Conservation (phyloP, 495 filamentous ascomycete species). For the Talaromyces adpressus region DNA sequence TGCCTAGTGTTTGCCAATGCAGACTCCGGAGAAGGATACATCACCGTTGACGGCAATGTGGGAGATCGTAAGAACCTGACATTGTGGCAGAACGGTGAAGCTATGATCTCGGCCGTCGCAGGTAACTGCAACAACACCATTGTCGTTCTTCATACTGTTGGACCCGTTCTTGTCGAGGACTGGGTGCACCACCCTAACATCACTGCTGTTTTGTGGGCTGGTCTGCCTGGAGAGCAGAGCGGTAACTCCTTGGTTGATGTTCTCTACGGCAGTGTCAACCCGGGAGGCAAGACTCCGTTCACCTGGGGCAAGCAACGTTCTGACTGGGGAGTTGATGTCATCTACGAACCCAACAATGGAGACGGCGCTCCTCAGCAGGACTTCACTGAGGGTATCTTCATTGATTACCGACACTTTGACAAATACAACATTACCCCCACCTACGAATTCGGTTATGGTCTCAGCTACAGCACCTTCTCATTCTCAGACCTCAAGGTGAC, state of each 20-base stretch:
- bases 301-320: conserved; percentile 71
- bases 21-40: conserved; percentile 80
- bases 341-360: conserved; percentile 71
- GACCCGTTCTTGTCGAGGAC: conserved; percentile 68
- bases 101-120: conserved; percentile 69
- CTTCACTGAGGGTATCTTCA: conserved; percentile 82
- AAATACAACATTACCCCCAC: conserved; percentile 63
- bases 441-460: conserved; percentile 87
- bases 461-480: conserved; percentile 81
- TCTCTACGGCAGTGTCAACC: conserved; percentile 84
- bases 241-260: conserved; percentile 88
- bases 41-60: conserved; percentile 73
- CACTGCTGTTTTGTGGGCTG: conserved; percentile 90
- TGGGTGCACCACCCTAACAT: conserved; percentile 85
- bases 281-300: conserved; percentile 79
- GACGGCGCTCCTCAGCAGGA: conserved; percentile 65
- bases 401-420: conserved; percentile 92
- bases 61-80: conserved; percentile 94
- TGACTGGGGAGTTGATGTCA: conserved; percentile 68
- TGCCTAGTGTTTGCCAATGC: conserved; percentile 87
- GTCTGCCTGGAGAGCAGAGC: conserved; percentile 85
- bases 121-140: conserved; percentile 82
- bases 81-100: conserved; percentile 76
- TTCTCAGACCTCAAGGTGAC: conserved; percentile 68
- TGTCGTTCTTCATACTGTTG: conserved; percentile 82